These are phyloP conservation scores for Kazachstania sp. DNA, from an alignment of 1,139 yeast species.

Conservation along the genomic window DNA sequence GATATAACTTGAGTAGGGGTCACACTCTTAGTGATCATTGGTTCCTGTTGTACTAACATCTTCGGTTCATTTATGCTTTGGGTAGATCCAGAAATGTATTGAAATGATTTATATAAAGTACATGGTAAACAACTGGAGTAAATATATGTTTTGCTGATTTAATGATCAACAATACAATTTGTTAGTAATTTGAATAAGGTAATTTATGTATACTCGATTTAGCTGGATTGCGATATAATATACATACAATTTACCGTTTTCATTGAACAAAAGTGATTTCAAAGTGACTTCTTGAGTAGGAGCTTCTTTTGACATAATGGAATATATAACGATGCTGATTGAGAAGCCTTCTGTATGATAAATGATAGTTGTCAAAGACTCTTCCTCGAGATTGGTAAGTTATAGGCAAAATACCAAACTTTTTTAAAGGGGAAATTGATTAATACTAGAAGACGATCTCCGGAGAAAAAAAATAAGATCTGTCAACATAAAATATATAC, in stretches of 20 bases:
- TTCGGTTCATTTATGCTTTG: not conserved
- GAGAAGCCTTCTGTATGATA: no score
- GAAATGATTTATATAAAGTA: slow-evolving; percentile 9
- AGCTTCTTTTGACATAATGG: slow-evolving; percentile 6
- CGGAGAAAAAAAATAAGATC: not conserved
- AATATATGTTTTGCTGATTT: not conserved
- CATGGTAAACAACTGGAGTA: slow-evolving; percentile 9
- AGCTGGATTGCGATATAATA: not conserved
- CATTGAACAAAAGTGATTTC: slow-evolving; percentile 62
- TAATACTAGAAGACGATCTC: not conserved
- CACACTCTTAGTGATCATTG: no score
- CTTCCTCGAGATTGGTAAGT: not conserved
- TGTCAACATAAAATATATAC: no score
- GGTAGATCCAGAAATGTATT: slow-evolving; percentile 5
- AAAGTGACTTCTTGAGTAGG: slow-evolving; percentile 46
- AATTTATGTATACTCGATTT: not conserved
- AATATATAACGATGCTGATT: not conserved
- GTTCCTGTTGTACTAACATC: no score
- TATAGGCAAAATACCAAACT: no score
- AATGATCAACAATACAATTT: not conserved
- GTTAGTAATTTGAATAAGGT: not conserved
- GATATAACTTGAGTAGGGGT: not conserved
- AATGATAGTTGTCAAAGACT: no score
- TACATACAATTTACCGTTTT: slow-evolving; percentile 83
- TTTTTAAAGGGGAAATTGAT: no score